phyloP scores from a whole-genome alignment of 2,329 filamentous ascomycete species.

The Arthrobotrys megalospora region DNA sequence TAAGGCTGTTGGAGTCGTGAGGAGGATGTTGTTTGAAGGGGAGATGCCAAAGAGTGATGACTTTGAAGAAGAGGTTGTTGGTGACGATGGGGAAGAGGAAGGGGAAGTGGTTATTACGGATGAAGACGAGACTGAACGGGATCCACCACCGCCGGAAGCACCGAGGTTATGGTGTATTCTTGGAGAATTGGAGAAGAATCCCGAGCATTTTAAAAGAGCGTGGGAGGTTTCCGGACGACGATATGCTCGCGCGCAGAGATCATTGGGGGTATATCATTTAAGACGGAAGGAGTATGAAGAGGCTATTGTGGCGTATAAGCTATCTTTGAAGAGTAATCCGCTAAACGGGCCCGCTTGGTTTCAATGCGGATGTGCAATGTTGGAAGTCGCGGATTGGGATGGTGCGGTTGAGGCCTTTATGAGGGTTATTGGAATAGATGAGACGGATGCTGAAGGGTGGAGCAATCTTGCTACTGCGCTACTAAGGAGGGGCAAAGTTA shows the following conservation, averaged over 20 bases:
- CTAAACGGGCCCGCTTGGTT: slow-evolving; percentile 90
- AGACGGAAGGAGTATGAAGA: slow-evolving; percentile 76
- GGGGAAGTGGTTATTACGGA: slow-evolving; percentile 73
- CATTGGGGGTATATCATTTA: slow-evolving; percentile 84
- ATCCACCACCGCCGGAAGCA: slow-evolving; percentile 83
- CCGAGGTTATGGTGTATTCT: slow-evolving; percentile 93
- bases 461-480: slow-evolving; percentile 92
- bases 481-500: slow-evolving; percentile 72
- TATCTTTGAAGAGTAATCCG: slow-evolving; percentile 83
- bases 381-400: slow-evolving; percentile 82
- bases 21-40: slow-evolving; percentile 81
- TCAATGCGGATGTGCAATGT: slow-evolving; percentile 86
- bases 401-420: slow-evolving; percentile 87
- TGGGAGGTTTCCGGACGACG: slow-evolving; percentile 87
- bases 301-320: slow-evolving; percentile 82
- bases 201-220: slow-evolving; percentile 83
- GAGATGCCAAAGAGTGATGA: slow-evolving; percentile 66
- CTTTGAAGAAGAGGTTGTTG: slow-evolving; percentile 70
- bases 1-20: slow-evolving; percentile 82
- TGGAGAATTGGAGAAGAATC: slow-evolving; percentile 85
- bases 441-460: slow-evolving; percentile 92
- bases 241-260: slow-evolving; percentile 89
- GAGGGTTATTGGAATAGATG: slow-evolving; percentile 85
- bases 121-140: slow-evolving; percentile 74
- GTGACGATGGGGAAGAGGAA: slow-evolving; percentile 70